These are phyloP conservation scores for Colletotrichum sp. DNA, from an alignment of 2,329 filamentous ascomycete species.

Conservation along the genomic window DNA sequence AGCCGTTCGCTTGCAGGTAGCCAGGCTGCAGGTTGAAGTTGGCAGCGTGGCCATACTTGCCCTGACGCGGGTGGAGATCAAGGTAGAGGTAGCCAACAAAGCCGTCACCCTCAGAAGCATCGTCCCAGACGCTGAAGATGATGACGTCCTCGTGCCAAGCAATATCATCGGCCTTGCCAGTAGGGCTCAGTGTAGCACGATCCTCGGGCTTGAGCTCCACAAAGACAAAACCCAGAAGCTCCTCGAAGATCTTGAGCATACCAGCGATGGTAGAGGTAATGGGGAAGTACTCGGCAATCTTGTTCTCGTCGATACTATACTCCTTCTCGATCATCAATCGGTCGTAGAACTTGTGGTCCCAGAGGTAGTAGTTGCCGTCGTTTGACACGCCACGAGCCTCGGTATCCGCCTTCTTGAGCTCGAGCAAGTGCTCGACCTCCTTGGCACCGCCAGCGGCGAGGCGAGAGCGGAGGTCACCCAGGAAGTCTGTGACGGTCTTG, in stretches of 20 bases:
- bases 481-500: conserved; percentile 59
- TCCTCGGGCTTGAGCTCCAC: conserved; percentile 74
- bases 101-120: conserved; percentile 69
- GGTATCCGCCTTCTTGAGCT: conserved; percentile 75
- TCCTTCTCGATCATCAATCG: conserved; percentile 82
- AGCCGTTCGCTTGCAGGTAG: conserved; percentile 70
- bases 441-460: conserved; percentile 72
- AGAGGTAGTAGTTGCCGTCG: conserved; percentile 79
- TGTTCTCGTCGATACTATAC: conserved; percentile 79
- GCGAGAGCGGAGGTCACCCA: conserved; percentile 71
- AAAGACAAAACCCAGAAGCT: conserved; percentile 81
- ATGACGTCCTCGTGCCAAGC: conserved; percentile 86
- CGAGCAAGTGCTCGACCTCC: conserved; percentile 73
- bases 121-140: conserved; percentile 83
- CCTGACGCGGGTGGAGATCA: conserved; percentile 78
- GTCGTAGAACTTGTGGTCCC: conserved; percentile 84
- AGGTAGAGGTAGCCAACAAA: conserved; percentile 87
- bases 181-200: conserved; percentile 67
- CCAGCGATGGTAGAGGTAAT: conserved; percentile 74
- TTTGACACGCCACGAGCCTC: conserved; percentile 62
- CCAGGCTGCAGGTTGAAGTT: conserved; percentile 85
- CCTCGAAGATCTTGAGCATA: conserved; percentile 85
- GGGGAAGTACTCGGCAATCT: conserved; percentile 86
- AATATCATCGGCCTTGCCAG: conserved; percentile 73
- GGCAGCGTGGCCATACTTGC: conserved; percentile 85